Evolutionary conservation across 169 alveolate species (phyloP), one percentile per base, ranked within the genome.

Genomic region (Plasmodium chabaudi): DNA sequence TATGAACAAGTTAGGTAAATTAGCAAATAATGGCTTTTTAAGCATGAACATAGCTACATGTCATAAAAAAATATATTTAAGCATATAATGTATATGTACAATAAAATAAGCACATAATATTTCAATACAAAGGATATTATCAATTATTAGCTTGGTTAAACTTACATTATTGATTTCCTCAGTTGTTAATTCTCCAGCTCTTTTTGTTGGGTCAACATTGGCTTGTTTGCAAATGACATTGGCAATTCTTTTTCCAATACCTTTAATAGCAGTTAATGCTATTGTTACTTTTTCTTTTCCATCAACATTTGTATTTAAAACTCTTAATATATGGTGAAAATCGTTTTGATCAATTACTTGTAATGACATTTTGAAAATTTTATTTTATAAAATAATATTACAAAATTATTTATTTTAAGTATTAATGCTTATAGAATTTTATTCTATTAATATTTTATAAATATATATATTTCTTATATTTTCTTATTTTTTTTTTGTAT

Each of bases 211-310:
- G 94, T 98, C 99, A 74, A 99, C 96, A 92, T 98, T 98, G 46
- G 99, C 99, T 87, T 97, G 98, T 95, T 98, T 98, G 97, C 99
- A 96, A 67, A 98, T 97, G 25, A 98, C 96, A 92, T 97, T 97
- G 56, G 99, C 97, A 94, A 98, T 95, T 71, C 99, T 97, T 79
- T 99, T 96, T 60, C 99, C 99, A 84, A 99, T 96, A 72, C 99
- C 99, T 74, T 98, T 97, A 74, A 98, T 97, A 34, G 97, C 99
- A 65, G 99, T 98, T 69, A 99, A 94, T 49, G 99, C 99, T 88
- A 95, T 97, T 89, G 96, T 95, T 55, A 97, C 98, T 94, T 98
- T 99, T 94, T 98, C 98, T 73, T 99, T 97, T 57, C 99, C 99
- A 60, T 98, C 99, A 72, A 99, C 99, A 97, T 99, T 99, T 84